Evolutionary conservation across 805 yeast species (phyloP).

Genomic region (Wickerhamiella spandovensis): DNA sequence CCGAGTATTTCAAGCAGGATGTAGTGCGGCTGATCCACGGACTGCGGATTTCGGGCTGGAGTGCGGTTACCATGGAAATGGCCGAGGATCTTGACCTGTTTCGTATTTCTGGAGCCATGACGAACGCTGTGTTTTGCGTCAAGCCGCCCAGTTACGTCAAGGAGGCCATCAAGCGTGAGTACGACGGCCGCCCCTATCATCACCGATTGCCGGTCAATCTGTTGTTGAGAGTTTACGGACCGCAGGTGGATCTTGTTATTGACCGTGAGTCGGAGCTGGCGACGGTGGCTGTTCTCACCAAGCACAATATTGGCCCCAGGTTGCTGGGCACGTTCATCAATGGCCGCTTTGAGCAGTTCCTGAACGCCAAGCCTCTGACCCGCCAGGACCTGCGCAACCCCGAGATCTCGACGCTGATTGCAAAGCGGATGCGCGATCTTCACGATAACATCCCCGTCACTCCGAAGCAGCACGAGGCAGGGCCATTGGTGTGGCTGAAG

Average conservation of each 20-base stretch:
- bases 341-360: slow-evolving; percentile 88
- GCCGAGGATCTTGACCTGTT: slow-evolving; percentile 36
- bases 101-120: slow-evolving; percentile 84
- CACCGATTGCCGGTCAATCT: slow-evolving; percentile 40
- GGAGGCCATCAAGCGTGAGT: slow-evolving; percentile 24
- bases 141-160: slow-evolving; percentile 36
- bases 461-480: slow-evolving; percentile 38
- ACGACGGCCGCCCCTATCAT: slow-evolving; percentile 19
- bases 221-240: slow-evolving; percentile 75
- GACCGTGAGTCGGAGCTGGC: slow-evolving; percentile 73
- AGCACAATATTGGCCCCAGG: slow-evolving; percentile 74
- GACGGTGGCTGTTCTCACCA: slow-evolving; percentile 58
- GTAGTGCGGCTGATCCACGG: slow-evolving; percentile 49
- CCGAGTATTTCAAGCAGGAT: slow-evolving; percentile 77
- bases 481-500: slow-evolving; percentile 59
- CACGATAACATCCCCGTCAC: slow-evolving; percentile 66
- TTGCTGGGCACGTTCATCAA: slow-evolving; percentile 79
- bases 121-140: slow-evolving; percentile 76
- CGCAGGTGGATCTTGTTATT: slow-evolving; percentile 70
- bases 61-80: slow-evolving; percentile 32
- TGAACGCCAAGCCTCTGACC: slow-evolving; percentile 68
- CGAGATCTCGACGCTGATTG: slow-evolving; percentile 68
- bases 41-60: slow-evolving; percentile 70
- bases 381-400: slow-evolving; percentile 63
- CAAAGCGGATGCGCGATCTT: slow-evolving; percentile 91